Percentiles rank a stretch among this genome's conserved stretches.
Evolutionary conservation across 2,329 filamentous ascomycete species (phyloP).

Genomic region (Herpotrichia juniperi): DNA sequence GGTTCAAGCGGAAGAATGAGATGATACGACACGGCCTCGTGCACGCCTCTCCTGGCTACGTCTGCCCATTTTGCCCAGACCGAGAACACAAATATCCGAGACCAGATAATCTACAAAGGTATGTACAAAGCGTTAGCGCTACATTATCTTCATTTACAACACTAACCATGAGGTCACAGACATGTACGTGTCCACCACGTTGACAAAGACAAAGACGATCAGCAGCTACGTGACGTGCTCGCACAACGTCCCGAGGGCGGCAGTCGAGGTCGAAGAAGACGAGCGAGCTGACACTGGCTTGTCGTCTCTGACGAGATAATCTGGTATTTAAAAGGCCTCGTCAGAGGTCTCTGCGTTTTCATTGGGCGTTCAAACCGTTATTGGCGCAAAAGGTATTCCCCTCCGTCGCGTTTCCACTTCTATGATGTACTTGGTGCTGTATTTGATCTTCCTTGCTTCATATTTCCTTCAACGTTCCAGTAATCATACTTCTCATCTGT

Average conservation of each 20-base stretch:
- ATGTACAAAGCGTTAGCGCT: conserved; percentile 36
- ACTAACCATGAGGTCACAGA: conserved; percentile 52
- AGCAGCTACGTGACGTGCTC: conserved; percentile 79
- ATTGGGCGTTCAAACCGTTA: background rate
- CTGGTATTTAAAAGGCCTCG: background rate
- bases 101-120: conserved; percentile 95
- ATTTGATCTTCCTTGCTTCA: background rate
- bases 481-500: background rate
- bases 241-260: conserved; percentile 85
- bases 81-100: conserved; percentile 92
- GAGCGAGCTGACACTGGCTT: conserved; percentile 51
- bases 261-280: conserved; percentile 76
- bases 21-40: conserved; percentile 84
- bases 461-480: background rate
- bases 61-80: conserved; percentile 95
- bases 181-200: conserved; percentile 92
- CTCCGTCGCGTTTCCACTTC: background rate
- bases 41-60: conserved; percentile 91
- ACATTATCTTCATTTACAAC: background rate
- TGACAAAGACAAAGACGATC: conserved; percentile 89
- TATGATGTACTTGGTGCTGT: background rate
- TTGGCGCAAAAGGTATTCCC: conserved; percentile 1
- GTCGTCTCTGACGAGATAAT: background rate
- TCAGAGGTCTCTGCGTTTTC: background rate
- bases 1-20: conserved; percentile 73